These are phyloP conservation scores for Kodamaea anthophila DNA, from an alignment of 1,139 yeast species.

Conservation along the genomic window DNA sequence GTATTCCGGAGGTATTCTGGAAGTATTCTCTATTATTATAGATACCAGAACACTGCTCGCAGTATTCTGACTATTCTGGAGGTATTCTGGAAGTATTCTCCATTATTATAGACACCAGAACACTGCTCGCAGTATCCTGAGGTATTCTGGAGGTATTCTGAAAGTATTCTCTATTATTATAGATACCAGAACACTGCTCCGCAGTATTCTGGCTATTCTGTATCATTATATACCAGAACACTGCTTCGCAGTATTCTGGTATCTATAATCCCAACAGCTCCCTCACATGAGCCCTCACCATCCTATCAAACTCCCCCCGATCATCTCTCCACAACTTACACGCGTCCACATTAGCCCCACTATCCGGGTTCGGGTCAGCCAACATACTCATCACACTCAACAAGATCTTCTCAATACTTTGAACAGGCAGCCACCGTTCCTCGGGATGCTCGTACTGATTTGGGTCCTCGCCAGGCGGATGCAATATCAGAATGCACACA, in stretches of 20 bases:
- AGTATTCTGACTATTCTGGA: too few relatives aligned
- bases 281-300: slow-evolving; percentile 60
- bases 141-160: neutral
- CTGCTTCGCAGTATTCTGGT: too few relatives aligned
- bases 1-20: too few relatives aligned
- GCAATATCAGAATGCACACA: slow-evolving; percentile 91
- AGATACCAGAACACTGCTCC: too few relatives aligned
- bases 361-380: slow-evolving; percentile 94
- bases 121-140: too few relatives aligned
- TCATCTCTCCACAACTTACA: slow-evolving; percentile 91
- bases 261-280: slow-evolving; percentile 56
- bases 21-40: too few relatives aligned
- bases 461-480: slow-evolving; percentile 96
- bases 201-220: too few relatives aligned
- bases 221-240: too few relatives aligned
- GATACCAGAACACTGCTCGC: too few relatives aligned
- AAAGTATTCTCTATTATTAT: neutral
- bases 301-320: slow-evolving; percentile 56
- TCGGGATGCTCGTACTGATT: slow-evolving; percentile 91
- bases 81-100: too few relatives aligned
- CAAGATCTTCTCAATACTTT: slow-evolving; percentile 89
- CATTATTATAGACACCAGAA: too few relatives aligned
- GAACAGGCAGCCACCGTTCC: slow-evolving; percentile 97
- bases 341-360: slow-evolving; percentile 97
- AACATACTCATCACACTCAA: slow-evolving; percentile 92